These are phyloP conservation scores for Pythium guiyangense DNA, from an alignment of 352 stramenopile genomes.

Conservation along the genomic window DNA sequence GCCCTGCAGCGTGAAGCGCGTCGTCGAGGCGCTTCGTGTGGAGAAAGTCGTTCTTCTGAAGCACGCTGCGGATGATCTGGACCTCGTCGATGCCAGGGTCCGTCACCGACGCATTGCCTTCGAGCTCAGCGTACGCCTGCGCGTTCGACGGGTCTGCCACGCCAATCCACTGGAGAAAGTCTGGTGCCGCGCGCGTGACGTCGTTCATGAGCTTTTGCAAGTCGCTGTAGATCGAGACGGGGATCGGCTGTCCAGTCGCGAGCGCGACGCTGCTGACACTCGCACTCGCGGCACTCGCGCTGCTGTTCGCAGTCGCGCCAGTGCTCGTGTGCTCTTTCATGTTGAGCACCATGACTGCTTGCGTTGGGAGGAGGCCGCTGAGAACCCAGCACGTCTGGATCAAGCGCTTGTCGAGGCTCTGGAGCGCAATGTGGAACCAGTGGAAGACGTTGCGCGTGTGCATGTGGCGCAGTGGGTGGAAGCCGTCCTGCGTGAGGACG, in stretches of 20 bases:
- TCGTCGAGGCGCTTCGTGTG: slow-evolving; percentile 62
- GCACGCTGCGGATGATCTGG: slow-evolving; percentile 77
- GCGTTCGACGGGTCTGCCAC: slow-evolving; percentile 49
- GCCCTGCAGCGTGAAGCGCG: slow-evolving; percentile 32
- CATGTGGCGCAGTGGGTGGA: slow-evolving; percentile 43
- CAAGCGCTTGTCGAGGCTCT: slow-evolving; percentile 62
- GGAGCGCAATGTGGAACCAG: slow-evolving; percentile 72
- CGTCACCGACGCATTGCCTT: slow-evolving; percentile 72
- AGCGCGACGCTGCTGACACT: slow-evolving; percentile 12
- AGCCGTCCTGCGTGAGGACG: slow-evolving; percentile 43
- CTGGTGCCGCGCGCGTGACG: slow-evolving; percentile 54
- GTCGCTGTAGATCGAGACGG: slow-evolving; percentile 42
- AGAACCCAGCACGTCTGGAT: slow-evolving; percentile 75
- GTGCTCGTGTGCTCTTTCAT: slow-evolving; percentile 60
- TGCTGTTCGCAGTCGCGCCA: too few relatives aligned
- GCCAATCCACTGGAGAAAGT: slow-evolving; percentile 72
- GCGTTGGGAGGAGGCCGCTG: slow-evolving; percentile 62
- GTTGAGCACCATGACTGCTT: slow-evolving; percentile 59
- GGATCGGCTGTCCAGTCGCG: slow-evolving; percentile 25
- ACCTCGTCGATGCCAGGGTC: slow-evolving; percentile 77
- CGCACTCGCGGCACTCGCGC: not conserved
- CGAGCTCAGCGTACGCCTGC: slow-evolving; percentile 62
- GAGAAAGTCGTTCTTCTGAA: slow-evolving; percentile 78
- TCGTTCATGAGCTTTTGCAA: slow-evolving; percentile 54
- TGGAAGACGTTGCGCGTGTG: slow-evolving; percentile 84